These are phyloP conservation scores for Linanthus parryae DNA, from an alignment of 148 eudicot species.

Conservation along the genomic window DNA sequence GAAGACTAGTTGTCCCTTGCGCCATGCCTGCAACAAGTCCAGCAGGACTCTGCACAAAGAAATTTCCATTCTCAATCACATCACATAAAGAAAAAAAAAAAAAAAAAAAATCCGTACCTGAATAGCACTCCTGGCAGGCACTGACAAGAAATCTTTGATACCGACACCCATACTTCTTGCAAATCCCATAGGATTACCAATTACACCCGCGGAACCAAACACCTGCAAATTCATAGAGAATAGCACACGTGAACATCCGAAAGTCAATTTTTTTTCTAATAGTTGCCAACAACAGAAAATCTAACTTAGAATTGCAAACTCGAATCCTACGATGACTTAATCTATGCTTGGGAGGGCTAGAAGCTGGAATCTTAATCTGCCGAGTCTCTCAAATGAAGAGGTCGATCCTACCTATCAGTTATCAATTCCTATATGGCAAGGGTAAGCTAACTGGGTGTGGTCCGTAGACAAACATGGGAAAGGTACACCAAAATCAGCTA, in stretches of 20 bases:
- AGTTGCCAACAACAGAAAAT: too few species aligned
- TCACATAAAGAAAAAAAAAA: background rate
- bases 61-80: constrained; percentile 4
- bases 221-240: constrained; percentile 43
- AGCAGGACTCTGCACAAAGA: constrained; percentile 63
- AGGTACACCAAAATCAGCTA: too few species aligned
- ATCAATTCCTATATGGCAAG: too few species aligned
- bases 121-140: constrained; percentile 70
- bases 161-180: constrained; percentile 91
- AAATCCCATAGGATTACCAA: constrained; percentile 97
- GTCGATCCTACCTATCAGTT: too few species aligned
- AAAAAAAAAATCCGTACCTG: constrained; percentile 34
- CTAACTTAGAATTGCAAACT: constrained; percentile 5
- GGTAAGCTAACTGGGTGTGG: too few species aligned
- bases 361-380: too few species aligned
- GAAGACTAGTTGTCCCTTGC: constrained; percentile 85
- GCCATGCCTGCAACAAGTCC: constrained; percentile 89
- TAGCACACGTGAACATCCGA: background rate
- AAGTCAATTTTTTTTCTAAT: too few species aligned
- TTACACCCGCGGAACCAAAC: constrained; percentile 98
- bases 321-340: too few species aligned
- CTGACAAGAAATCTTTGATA: constrained; percentile 85
- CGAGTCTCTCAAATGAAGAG: too few species aligned
- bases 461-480: too few species aligned
- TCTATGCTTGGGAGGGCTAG: too few species aligned